Conservation (phyloP, 1,284 basidiomycete genomes). For the Ganoderma sp. region DNA sequence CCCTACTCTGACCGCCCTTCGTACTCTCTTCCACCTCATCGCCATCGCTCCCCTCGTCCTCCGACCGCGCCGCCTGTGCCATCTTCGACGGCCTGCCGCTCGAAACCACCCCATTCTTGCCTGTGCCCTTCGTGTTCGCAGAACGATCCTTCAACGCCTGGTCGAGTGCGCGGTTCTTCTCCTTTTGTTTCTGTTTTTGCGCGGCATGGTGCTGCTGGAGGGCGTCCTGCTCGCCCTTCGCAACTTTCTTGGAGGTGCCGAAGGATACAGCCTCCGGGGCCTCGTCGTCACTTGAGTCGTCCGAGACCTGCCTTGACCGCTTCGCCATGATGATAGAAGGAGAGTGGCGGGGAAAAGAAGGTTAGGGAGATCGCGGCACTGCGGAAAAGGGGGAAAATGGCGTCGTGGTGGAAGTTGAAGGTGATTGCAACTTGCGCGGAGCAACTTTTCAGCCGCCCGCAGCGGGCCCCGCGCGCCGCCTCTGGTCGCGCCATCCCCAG, state of each 20-base stretch:
- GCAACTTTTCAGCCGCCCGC: no score
- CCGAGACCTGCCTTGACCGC: constrained; percentile 9
- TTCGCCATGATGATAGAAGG: background rate
- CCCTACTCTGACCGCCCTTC: constrained; percentile 16
- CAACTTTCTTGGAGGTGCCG: constrained; percentile 37
- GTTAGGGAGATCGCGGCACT: no score
- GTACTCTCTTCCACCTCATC: constrained; percentile 18
- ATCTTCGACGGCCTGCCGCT: constrained; percentile 27
- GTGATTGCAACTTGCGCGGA: no score
- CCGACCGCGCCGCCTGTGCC: constrained; percentile 6
- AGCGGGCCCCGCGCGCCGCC: no score
- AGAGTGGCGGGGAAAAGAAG: no score
- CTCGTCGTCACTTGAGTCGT: constrained; percentile 35
- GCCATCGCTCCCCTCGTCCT: constrained; percentile 18
- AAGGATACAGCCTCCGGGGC: constrained; percentile 43
- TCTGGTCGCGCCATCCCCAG: no score
- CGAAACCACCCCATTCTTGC: constrained; percentile 10
- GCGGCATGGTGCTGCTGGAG: constrained; percentile 36
- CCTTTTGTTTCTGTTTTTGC: constrained; percentile 41
- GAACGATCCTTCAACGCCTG: constrained; percentile 40
- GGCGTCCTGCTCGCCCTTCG: constrained; percentile 35
- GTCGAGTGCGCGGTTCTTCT: constrained; percentile 40
- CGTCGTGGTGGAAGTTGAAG: no score
- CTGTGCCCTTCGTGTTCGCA: constrained; percentile 28
- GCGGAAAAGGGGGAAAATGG: no score